Conservation (phyloP, 345 rosid species). For the Odontarrhena argentea region DNA sequence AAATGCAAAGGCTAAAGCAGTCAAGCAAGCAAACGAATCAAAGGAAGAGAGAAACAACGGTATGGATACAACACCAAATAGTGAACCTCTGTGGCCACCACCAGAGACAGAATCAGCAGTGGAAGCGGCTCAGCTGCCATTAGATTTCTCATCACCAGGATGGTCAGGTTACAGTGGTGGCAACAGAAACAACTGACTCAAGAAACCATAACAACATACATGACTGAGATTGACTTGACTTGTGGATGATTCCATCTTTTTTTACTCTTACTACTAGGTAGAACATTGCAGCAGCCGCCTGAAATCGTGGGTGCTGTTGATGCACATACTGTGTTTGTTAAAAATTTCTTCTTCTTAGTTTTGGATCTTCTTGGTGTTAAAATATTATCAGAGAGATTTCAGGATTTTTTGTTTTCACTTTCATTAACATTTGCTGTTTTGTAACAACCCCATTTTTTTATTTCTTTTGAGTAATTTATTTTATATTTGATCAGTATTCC, state of each 20-base stretch:
- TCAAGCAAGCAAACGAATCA: slow-evolving; percentile 30
- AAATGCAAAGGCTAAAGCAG: slow-evolving; percentile 47
- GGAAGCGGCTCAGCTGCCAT: slow-evolving; percentile 13
- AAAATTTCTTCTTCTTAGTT: slow-evolving; percentile 6
- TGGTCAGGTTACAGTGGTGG: slow-evolving; percentile 61
- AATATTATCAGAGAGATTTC: slow-evolving; percentile 15
- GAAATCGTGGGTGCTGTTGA: slow-evolving; percentile 50
- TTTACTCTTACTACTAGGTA: slow-evolving; percentile 19
- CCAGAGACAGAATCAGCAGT: slow-evolving; percentile 39
- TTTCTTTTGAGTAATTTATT: not conserved
- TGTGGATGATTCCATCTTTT: slow-evolving; percentile 56
- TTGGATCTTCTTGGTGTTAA: slow-evolving; percentile 8
- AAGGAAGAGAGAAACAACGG: slow-evolving; percentile 24
- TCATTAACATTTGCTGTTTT: slow-evolving; percentile 13
- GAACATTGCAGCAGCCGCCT: slow-evolving; percentile 55
- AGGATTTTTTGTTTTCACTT: not conserved
- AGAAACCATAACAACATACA: slow-evolving; percentile 48
- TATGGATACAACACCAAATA: slow-evolving; percentile 48
- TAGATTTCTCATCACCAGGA: slow-evolving; percentile 38
- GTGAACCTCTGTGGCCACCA: not conserved
- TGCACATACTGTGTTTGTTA: slow-evolving; percentile 28
- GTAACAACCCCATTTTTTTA: slow-evolving; percentile 17
- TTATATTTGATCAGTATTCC: not conserved
- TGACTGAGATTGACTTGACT: slow-evolving; percentile 71
- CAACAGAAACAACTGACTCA: slow-evolving; percentile 21